Percentiles rank a stretch among this genome's conserved stretches.
phyloP scores from a whole-genome alignment of 129 eudicot genomes.

The Oenanthe sinensis region DNA sequence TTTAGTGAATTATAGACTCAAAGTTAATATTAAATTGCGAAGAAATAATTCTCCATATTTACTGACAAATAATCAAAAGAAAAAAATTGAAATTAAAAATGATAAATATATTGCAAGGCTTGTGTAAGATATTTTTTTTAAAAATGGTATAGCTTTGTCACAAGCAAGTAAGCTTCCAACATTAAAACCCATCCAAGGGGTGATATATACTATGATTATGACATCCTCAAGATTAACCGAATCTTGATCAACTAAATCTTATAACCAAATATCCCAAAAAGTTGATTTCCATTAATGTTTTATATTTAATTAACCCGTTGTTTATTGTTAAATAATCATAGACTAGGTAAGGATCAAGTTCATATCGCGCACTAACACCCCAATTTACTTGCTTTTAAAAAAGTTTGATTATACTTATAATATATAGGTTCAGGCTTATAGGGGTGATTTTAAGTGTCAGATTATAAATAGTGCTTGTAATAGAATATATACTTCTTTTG shows the following conservation, averaged over 20 bases:
- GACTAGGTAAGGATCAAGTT: background rate
- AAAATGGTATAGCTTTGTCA: background rate
- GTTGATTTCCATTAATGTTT: conserved; percentile 1
- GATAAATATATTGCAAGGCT: background rate
- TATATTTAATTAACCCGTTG: background rate
- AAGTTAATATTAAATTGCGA: too few species aligned
- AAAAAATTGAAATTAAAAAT: background rate
- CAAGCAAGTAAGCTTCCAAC: conserved; percentile 1
- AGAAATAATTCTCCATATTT: too few species aligned
- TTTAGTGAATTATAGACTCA: too few species aligned
- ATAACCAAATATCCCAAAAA: background rate
- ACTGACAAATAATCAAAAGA: too few species aligned
- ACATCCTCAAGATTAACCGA: conserved; percentile 5
- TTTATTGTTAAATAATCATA: background rate
- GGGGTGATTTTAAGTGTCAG: background rate
- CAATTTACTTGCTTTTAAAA: background rate
- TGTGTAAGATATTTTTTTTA: background rate
- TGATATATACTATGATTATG: background rate
- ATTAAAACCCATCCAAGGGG: background rate
- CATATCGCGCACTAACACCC: background rate
- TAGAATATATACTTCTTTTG: background rate
- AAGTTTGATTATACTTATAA: background rate
- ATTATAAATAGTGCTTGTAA: background rate
- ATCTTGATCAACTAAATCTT: background rate
- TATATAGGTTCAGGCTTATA: background rate